Base-by-base conservation (phyloP, 371 early-diverging fungal genomes). In the Rhizopus sp. region DNA sequence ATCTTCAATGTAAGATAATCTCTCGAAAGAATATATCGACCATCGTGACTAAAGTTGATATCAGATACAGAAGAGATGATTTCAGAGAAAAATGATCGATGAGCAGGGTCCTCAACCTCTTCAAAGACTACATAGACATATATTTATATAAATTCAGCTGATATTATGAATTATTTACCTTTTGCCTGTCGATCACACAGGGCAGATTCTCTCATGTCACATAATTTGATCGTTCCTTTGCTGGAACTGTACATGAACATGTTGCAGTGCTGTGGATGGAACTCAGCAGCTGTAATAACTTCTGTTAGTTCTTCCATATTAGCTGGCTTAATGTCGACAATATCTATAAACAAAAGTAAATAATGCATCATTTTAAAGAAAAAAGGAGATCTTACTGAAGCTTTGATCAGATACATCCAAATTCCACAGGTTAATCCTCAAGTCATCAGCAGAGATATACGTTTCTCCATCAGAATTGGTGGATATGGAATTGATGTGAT, bases 231-330 rank as follows among this genome's bases (percentile, higher is more conserved):
- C 5, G 92, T 90, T 8, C 99, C 99, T 69, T 95, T 98, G 77
- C 96, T 96, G 81, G 95, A 96, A 66, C 95, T 93, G 79, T 99
- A 99, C 87, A 95, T 93, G 72, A 99, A 97, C 60, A 93, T 61
- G 76, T 95, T 96, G 82, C 98, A 99, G 64, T 93, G 91, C 16
- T 75, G 62, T 2, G 98, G 97, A 62, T 97, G 98, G 80, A 99
- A 99, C 73, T 97, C 96, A 16, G 99, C 95, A 1, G 96, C 93
- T 13, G 99, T 99, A 60, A 99, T 99, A 54, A 99, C 99, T 72
- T 98, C 99, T 9, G 96, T 96, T 60, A 99, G 74, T 63, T 99
- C 99, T 70, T 98, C 98, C 95, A 97, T 96, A 71, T 96, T 98
- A 33, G 90, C 91, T 37, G 99, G 99, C 79, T 99, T 99, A 63